A percentile compares a stretch with the other conserved stretches of the same genome.
Conservation (phyloP, 306 rosid genomes). For the Coriaria nepalensis region DNA sequence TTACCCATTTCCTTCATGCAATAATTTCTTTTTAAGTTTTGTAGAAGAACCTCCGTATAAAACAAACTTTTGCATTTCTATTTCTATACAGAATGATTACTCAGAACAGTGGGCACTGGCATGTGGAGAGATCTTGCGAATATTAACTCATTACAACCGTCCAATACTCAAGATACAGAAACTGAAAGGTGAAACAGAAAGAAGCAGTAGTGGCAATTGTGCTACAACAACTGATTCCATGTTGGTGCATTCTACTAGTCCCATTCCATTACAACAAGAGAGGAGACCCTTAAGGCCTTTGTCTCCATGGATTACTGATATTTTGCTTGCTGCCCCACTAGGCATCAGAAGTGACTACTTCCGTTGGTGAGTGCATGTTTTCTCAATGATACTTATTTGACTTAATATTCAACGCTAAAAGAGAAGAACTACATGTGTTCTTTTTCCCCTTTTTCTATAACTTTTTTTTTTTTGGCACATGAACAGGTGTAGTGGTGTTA, state of each 20-base stretch:
- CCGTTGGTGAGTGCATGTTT: constrained; percentile 61
- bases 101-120: constrained; percentile 99
- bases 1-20: too few relatives aligned
- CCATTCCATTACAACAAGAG: constrained; percentile 48
- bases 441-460: too few relatives aligned
- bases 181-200: constrained; percentile 49
- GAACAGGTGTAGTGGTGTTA: constrained; percentile 97
- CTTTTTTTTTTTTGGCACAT: too few relatives aligned
- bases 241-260: constrained; percentile 39
- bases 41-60: too few relatives aligned
- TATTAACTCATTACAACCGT: constrained; percentile 93
- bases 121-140: constrained; percentile 86
- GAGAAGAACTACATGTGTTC: too few relatives aligned
- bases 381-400: too few relatives aligned
- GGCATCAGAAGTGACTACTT: constrained; percentile 93
- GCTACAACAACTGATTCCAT: constrained; percentile 59
- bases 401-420: too few relatives aligned
- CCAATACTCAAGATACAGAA: constrained; percentile 73
- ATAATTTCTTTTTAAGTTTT: too few relatives aligned
- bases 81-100: constrained; percentile 54
- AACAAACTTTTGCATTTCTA: constrained; percentile 10
- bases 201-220: constrained; percentile 76
- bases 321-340: constrained; percentile 79
- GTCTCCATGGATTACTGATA: constrained; percentile 96
- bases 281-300: constrained; percentile 78